A percentile compares a stretch with the other conserved stretches of the same genome.
These are phyloP conservation scores for Xylaria sp. DNA, from an alignment of 2,329 filamentous ascomycete genomes.

Conservation along the genomic window DNA sequence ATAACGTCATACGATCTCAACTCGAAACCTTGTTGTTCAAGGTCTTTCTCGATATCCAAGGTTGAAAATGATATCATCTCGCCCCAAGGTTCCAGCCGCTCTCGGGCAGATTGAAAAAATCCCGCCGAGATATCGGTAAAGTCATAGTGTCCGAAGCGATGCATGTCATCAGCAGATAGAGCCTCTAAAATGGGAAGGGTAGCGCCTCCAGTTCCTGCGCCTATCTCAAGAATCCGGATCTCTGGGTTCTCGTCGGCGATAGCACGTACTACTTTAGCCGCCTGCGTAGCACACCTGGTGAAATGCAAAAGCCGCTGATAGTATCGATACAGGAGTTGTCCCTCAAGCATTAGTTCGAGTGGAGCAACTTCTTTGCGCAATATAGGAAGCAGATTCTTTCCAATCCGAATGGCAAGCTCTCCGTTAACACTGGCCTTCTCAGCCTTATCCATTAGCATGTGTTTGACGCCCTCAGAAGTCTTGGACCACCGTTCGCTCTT, in stretches of 20 bases:
- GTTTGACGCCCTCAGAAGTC: slow-evolving; percentile 16
- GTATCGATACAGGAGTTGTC: slow-evolving; percentile 18
- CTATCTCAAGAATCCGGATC: slow-evolving; percentile 34
- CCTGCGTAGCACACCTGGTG: neutral
- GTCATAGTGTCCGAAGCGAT: slow-evolving; percentile 18
- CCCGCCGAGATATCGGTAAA: slow-evolving; percentile 31
- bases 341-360: slow-evolving; percentile 27
- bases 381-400: slow-evolving; percentile 26
- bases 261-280: slow-evolving; percentile 26
- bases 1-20: slow-evolving; percentile 43
- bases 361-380: slow-evolving; percentile 23
- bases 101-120: slow-evolving; percentile 24
- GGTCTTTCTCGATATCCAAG: slow-evolving; percentile 48
- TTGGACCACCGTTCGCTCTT: slow-evolving; percentile 25
- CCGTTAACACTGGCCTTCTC: slow-evolving; percentile 24
- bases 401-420: slow-evolving; percentile 23
- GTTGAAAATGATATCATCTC: slow-evolving; percentile 48
- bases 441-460: slow-evolving; percentile 23
- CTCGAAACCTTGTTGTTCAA: slow-evolving; percentile 28
- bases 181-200: slow-evolving; percentile 27
- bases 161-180: slow-evolving; percentile 17
- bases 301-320: slow-evolving; percentile 20
- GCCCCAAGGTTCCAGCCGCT: slow-evolving; percentile 29
- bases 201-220: slow-evolving; percentile 25
- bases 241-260: slow-evolving; percentile 36